Conservation (phyloP, 1,139 yeast species). For the Saccharomyces hybrid region DNA sequence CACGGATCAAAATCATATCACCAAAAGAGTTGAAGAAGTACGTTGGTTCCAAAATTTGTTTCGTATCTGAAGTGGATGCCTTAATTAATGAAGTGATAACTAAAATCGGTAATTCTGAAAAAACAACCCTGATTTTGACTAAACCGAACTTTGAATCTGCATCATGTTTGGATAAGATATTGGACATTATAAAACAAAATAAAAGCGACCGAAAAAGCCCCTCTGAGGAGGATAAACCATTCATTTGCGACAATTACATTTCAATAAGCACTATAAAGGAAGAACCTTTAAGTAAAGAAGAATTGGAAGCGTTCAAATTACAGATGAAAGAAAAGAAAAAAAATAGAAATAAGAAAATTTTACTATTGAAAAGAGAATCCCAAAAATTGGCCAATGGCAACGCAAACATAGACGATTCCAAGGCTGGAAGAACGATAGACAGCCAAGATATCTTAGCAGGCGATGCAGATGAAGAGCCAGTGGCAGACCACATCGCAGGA, state of each 20-base stretch:
- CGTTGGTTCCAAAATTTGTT: conserved; percentile 72
- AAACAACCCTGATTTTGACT: conserved; percentile 65
- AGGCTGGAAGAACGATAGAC: not conserved
- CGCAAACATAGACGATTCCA: not conserved
- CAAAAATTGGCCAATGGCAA: conserved; percentile 5
- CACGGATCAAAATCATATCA: conserved; percentile 52
- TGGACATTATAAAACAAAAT: conserved; percentile 51
- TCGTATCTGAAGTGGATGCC: conserved; percentile 64
- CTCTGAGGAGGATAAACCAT: conserved; percentile 30
- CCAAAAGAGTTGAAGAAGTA: conserved; percentile 50
- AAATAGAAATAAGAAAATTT: conserved; percentile 27
- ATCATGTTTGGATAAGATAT: conserved; percentile 29
- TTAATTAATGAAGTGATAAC: conserved; percentile 34
- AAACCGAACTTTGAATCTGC: conserved; percentile 7
- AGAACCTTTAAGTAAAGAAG: conserved; percentile 44
- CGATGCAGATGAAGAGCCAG: conserved; percentile 6
- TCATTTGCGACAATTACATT: conserved; percentile 17
- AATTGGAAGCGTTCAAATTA: conserved; percentile 43
- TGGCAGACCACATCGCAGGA: conserved; percentile 1
- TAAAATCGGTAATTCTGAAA: conserved; percentile 53
- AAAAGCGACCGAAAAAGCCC: conserved; percentile 32
- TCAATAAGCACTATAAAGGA: conserved; percentile 11
- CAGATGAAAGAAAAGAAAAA: conserved; percentile 37
- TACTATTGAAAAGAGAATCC: conserved; percentile 13
- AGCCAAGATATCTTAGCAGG: conserved; percentile 5